Evolutionary conservation across 2,329 filamentous ascomycete species (phyloP).

Genomic region (Dactylellina parvicollis): DNA sequence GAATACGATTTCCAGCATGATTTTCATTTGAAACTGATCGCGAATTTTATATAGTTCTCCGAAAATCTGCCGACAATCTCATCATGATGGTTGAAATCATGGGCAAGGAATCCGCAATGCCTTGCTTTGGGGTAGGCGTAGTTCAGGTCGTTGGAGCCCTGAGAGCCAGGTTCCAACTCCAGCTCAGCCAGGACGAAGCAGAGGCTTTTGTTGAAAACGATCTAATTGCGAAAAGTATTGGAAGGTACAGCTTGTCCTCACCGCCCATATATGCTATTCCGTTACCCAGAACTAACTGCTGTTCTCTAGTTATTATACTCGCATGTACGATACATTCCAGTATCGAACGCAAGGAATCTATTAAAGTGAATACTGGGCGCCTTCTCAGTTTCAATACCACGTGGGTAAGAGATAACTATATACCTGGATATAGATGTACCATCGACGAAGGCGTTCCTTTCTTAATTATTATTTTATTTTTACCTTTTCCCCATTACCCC

Average conservation of each 20-base stretch:
- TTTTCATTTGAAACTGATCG: constrained; percentile 4
- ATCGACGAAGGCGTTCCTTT: constrained; percentile 47
- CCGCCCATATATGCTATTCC: neutral
- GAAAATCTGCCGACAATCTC: constrained; percentile 80
- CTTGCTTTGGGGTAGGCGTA: constrained; percentile 80
- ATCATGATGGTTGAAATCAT: constrained; percentile 86
- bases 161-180: constrained; percentile 79
- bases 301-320: constrained; percentile 34
- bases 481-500: neutral
- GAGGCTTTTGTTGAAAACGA: constrained; percentile 83
- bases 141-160: constrained; percentile 74
- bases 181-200: constrained; percentile 82
- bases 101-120: constrained; percentile 84
- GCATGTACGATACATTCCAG: constrained; percentile 81
- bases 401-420: constrained; percentile 33
- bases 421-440: constrained; percentile 34
- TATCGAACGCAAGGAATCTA: constrained; percentile 90
- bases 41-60: constrained; percentile 67
- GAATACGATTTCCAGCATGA: neutral
- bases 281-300: neutral
- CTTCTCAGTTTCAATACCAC: constrained; percentile 24
- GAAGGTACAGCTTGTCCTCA: constrained; percentile 81
- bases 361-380: constrained; percentile 62
- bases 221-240: constrained; percentile 80
- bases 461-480: neutral